Evolutionary conservation across 2,329 filamentous ascomycete species (phyloP).

Genomic region (Teratosphaeriaceae sp.): DNA sequence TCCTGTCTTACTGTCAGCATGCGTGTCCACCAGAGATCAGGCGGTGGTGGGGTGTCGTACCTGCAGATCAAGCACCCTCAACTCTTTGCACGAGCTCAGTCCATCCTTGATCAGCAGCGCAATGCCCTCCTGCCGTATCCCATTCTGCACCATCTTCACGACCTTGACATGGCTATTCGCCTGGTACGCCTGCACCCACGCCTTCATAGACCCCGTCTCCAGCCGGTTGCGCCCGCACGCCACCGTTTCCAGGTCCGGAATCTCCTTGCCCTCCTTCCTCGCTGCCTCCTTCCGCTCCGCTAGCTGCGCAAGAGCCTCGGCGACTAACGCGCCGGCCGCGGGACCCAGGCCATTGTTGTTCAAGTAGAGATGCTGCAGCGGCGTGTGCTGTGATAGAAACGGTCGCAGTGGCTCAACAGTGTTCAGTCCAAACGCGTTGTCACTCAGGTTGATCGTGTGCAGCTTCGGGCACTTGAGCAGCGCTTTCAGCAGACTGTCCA

Average conservation of each 20-base stretch:
- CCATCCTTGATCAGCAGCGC: constrained; percentile 72
- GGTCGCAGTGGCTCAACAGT: constrained; percentile 87
- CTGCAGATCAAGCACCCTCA: constrained; percentile 81
- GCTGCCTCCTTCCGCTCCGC: constrained; percentile 78
- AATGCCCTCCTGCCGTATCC: constrained; percentile 91
- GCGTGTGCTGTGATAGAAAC: constrained; percentile 81
- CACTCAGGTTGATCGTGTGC: constrained; percentile 88
- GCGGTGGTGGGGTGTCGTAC: neutral
- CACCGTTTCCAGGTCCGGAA: constrained; percentile 87
- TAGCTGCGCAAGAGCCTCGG: constrained; percentile 76
- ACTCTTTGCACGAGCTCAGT: constrained; percentile 59
- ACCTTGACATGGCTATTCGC: constrained; percentile 73
- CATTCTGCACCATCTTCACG: constrained; percentile 98
- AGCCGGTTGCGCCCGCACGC: constrained; percentile 94
- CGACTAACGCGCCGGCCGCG: constrained; percentile 80
- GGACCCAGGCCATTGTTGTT: constrained; percentile 98
- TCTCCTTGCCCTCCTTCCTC: constrained; percentile 58
- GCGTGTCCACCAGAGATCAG: too few relatives aligned
- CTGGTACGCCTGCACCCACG: constrained; percentile 83
- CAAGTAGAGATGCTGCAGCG: constrained; percentile 87
- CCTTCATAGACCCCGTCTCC: constrained; percentile 92
- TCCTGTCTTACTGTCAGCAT: too few relatives aligned
- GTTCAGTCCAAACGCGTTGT: constrained; percentile 96
- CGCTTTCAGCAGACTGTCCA: constrained; percentile 76
- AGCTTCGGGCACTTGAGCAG: constrained; percentile 81